A percentile compares a stretch with the other conserved stretches of the same genome.
Conservation (phyloP, 148 eudicot genomes). For the Chenopodium quinoa region DNA sequence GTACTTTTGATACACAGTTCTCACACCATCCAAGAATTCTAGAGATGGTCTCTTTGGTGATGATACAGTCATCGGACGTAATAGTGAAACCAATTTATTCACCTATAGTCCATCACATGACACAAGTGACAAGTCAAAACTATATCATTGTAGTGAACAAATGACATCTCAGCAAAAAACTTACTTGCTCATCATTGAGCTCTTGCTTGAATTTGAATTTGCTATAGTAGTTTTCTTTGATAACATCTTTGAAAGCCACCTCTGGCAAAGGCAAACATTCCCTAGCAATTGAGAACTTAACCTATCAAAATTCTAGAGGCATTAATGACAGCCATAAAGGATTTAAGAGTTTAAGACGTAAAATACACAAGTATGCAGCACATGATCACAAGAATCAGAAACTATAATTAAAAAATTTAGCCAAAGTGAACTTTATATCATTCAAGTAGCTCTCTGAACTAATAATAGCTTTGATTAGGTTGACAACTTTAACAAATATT, state of each 20-base stretch:
- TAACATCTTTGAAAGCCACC: conserved; percentile 48
- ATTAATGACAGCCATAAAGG: conserved; percentile 13
- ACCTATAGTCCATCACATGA: conserved; percentile 20
- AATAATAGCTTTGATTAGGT: not conserved
- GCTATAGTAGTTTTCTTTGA: conserved; percentile 47
- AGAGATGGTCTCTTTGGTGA: conserved; percentile 10
- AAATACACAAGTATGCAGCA: not conserved
- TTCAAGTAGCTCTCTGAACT: not conserved
- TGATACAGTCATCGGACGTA: conserved; percentile 24
- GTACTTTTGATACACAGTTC: not conserved
- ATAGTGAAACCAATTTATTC: conserved; percentile 26
- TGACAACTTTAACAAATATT: not conserved
- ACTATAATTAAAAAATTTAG: not conserved
- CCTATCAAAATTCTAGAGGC: conserved; percentile 34
- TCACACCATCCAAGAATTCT: conserved; percentile 4
- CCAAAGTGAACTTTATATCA: not conserved
- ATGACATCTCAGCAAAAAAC: not conserved
- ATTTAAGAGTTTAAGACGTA: not conserved
- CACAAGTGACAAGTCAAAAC: conserved; percentile 14
- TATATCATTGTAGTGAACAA: not conserved
- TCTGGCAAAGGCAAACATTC: conserved; percentile 73
- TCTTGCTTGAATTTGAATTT: conserved; percentile 51
- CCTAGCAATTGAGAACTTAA: conserved; percentile 50
- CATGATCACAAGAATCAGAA: not conserved
- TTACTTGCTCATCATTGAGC: conserved; percentile 53